Base-by-base conservation (phyloP, 148 eudicot species). In the Amaranthus palmeri region DNA sequence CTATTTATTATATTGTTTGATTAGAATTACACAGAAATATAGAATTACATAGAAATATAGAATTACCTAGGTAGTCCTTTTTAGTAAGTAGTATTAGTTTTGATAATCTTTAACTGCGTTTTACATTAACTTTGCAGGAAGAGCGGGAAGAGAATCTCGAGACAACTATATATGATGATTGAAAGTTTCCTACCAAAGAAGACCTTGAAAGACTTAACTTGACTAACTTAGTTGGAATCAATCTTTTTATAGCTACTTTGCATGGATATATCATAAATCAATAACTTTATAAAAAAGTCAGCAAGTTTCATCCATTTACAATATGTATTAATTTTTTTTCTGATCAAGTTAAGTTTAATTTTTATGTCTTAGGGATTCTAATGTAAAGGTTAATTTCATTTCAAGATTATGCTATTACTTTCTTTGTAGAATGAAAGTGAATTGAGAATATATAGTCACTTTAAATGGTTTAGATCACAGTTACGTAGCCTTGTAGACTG, bases 91-190 rank as follows among this genome's bases (percentile, higher is more conserved):
- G 5, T 9, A 4, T n/a, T 65, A 3, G 40, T 14, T 10, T 12
- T 41, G 17, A 52, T 48, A 6, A 58, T 64, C 45, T n/a, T 66
- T 70, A 79, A 57, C 54, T 58, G 53, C 10, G 25, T 17, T 65
- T n/a, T 59, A 72, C 53, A 61, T 65, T 8, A 47, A 57, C 9
- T 65, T 68, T 83, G 65, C 79, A 95, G 99, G 99, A 95, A 82
- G 97, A 88, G 85, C 70, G 89, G 87, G 99, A 95, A 83, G 97
- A 88, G 81, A 81, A 75, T 83, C 80, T 84, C 71, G 86, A 92
- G 79, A 86, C 99, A 70, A 84, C 87, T 50, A 89, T 95, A 25
- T 95, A 95, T 83, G 97, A 90, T 81, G 90, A 95, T 83, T 95
- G 80, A 60, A 95, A 95, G 78, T 92, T 95, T 67, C 79, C 92